Evolutionary conservation across 2,329 filamentous ascomycete genomes (phyloP), one percentile per base, ranked within the genome.

Genomic region (Domatiomyces catenatus): DNA sequence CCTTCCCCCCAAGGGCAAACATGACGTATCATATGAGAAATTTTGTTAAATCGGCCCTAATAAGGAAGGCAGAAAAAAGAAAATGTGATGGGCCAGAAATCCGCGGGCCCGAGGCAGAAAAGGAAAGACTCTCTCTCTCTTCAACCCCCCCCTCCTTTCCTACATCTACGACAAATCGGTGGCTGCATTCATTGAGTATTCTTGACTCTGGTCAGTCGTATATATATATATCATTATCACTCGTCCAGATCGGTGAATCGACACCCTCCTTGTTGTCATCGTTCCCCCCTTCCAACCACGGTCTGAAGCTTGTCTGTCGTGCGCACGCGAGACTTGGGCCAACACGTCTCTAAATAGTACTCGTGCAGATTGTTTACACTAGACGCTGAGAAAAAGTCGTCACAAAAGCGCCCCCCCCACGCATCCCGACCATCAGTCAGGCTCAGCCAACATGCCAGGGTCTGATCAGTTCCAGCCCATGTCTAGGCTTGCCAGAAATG

Each of bases 401-500:
- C 24, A 48, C 5, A 39, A 48, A 17, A 20, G n/a, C 46, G 5
- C 39, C 24, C 46, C 8, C 28, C 46, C n/a, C 7, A 10, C 32
- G 5, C 18, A 48, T 18, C 47, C 10, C 15, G 26, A 22, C 19
- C 17, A 36, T 15, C 17, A 32, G 39, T 17, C 39, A 39, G 47
- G 43, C 47, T 24, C 22, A 12, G 15, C 15, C 47, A 39, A 18
- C 43, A 45, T 45, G 43, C 19, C 19, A 5, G 24, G 19, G 3
- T 22, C 32, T 39, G 32, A 39, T 5, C 45, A 50, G 46, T 39
- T 44, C 8, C 43, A 42, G 8, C 44, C 55, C 24, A 57, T 54
- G 52, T 54, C 52, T 10, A 54, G 48, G 26, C 48, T 50, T 39
- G 39, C 53, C 7, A 52, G 46, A 22, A 58, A 55, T 43, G 48